Conservation (phyloP, 139 green algal genomes). For the Deuterostichococcus epilithicus region DNA sequence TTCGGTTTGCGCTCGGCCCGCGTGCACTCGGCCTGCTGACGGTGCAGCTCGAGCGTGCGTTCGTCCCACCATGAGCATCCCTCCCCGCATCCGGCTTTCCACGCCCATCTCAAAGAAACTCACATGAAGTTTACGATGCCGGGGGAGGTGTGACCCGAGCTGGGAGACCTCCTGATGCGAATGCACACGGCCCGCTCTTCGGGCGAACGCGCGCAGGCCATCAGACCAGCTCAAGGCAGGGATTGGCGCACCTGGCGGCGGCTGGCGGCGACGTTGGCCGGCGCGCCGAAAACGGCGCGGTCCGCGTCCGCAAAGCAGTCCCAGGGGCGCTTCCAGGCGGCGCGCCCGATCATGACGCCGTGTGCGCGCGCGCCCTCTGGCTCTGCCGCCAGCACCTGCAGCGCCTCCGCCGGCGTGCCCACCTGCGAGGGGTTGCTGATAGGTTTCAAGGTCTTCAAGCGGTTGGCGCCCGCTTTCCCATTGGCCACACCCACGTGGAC, state of each 20-base stretch:
- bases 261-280: constrained; percentile 46
- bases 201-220: background rate
- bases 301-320: constrained; percentile 73
- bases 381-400: background rate
- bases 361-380: constrained; percentile 33
- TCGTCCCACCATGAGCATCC: background rate
- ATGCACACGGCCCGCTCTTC: background rate
- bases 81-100: constrained; percentile 49
- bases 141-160: too few relatives aligned
- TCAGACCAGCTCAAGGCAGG: background rate
- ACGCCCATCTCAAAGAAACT: constrained; percentile 60
- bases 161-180: background rate
- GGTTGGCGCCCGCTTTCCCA: too few relatives aligned
- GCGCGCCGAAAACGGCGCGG: constrained; percentile 60
- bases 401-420: constrained; percentile 26
- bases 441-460: constrained; percentile 27
- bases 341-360: constrained; percentile 90
- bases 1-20: background rate
- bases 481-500: too few relatives aligned
- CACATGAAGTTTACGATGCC: constrained; percentile 2
- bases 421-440: too few relatives aligned
- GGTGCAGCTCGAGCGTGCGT: background rate
- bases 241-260: constrained; percentile 43
- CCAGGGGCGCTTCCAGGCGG: constrained; percentile 85
- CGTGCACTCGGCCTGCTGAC: background rate